Base-by-base conservation (phyloP, 31 red algal genomes). In the Asparagopsis taxiformis region DNA sequence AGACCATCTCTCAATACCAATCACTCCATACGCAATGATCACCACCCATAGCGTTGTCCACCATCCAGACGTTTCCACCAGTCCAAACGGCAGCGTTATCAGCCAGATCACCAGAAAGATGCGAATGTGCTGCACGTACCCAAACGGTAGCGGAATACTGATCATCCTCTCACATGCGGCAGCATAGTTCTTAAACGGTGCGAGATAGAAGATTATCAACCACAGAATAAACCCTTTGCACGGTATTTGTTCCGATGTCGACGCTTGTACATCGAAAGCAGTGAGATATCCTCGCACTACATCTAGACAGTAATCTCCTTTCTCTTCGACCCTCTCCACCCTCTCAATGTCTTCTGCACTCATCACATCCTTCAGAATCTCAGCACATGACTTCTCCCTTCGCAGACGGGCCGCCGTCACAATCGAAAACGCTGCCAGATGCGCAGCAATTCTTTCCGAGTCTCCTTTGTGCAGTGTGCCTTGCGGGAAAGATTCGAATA, bases 91-190 rank as follows among this genome's bases (percentile, higher is more conserved):
- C n/a, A n/a, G n/a, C n/a, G n/a, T n/a, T n/a, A n/a, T n/a, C n/a
- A n/a, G n/a, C 59, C 59, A 63, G 31, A 63, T 63, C 25, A 31
- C 59, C 20, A 63, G 20, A 63, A 63, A 63, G 8, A 63, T 36
- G 7, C 32, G 3, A 20, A 63, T 19, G 31, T 63, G 59, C 8
- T 36, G 29, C 32, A 34, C 29, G 31, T 63, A 63, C 7, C 52
- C 52, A 15, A 24, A 55, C 52, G 52, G 52, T 24, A 55, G 13
- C 13, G 52, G 52, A 19, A 55, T 24, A 19, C 26, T 55, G 52
- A 55, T 55, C 52, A 55, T 55, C 5, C 52, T 19, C 52, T 55
- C 52, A 24, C 52, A 55, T 24, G 26, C 52, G 7, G 52, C 52
- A 7, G 52, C 52, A 7, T 55, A 24, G 13, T 55, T 24, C 52